These are phyloP conservation scores for Aspergillus thermomutatus DNA, from an alignment of 2,329 filamentous ascomycete species.

Conservation along the genomic window DNA sequence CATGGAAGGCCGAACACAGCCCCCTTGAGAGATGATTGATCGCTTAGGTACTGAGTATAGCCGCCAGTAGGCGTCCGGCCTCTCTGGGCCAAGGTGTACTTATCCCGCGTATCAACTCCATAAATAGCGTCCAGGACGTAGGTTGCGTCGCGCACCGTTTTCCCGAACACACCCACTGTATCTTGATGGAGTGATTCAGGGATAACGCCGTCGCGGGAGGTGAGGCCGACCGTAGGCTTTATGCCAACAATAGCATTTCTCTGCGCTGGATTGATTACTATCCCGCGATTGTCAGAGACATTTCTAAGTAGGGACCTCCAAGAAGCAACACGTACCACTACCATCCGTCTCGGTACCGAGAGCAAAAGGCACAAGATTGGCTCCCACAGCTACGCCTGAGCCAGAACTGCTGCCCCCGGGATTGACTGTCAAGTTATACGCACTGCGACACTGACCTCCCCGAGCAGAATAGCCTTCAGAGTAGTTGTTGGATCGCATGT, in stretches of 20 bases:
- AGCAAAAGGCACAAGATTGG: conserved; percentile 61
- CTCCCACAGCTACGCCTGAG: conserved; percentile 61
- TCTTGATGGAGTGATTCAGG: conserved; percentile 68
- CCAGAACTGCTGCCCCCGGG: conserved; percentile 69
- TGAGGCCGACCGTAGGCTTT: conserved; percentile 72
- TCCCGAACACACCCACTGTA: conserved; percentile 64
- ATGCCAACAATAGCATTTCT: conserved; percentile 68
- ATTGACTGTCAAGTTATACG: conserved; percentile 67
- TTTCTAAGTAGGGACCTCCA: neutral
- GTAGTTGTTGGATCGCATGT: conserved; percentile 65
- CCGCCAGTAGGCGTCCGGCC: conserved; percentile 54
- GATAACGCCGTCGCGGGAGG: conserved; percentile 61
- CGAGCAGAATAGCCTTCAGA: conserved; percentile 65
- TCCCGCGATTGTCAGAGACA: neutral
- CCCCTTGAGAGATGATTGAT: conserved; percentile 53
- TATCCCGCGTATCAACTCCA: conserved; percentile 61
- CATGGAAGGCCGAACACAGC: conserved; percentile 70
- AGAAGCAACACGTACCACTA: conserved; percentile 41
- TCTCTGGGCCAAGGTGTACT: conserved; percentile 60
- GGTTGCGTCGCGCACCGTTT: conserved; percentile 66
- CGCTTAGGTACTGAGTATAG: conserved; percentile 56
- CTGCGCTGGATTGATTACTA: conserved; percentile 68
- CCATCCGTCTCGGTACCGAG: conserved; percentile 74
- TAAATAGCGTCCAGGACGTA: conserved; percentile 67
- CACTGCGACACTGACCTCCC: conserved; percentile 61